A percentile compares a stretch with the other conserved stretches of the same genome.
Evolutionary conservation across 2,329 filamentous ascomycete genomes (phyloP).

Genomic region (Trichophyton schoenleinii): DNA sequence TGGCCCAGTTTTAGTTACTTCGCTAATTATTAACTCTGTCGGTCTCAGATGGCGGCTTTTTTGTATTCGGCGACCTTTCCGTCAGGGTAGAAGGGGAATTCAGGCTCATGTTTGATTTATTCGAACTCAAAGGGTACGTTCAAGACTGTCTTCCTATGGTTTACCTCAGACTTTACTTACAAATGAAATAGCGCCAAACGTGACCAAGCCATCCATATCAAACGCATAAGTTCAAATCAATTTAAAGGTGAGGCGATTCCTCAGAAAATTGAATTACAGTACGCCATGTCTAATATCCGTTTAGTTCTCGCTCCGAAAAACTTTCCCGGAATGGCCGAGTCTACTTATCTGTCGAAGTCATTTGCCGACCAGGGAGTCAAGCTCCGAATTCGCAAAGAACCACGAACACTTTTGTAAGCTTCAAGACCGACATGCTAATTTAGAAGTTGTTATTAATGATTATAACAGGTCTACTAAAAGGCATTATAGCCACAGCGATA

Average conservation of each 20-base stretch:
- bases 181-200: conserved; percentile 12
- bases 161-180: background rate
- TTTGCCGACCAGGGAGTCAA: conserved; percentile 83
- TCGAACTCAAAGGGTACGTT: conserved; percentile 53
- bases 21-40: background rate
- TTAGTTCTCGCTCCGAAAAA: conserved; percentile 45
- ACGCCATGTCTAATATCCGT: background rate
- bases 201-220: conserved; percentile 40
- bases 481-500: background rate
- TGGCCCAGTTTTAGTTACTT: background rate
- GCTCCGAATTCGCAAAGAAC: conserved; percentile 70
- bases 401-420: conserved; percentile 40
- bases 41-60: conserved; percentile 61
- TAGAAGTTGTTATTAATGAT: background rate
- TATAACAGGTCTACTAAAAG: background rate
- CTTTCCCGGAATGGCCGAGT: conserved; percentile 69
- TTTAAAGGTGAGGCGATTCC: conserved; percentile 49
- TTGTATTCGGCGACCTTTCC: conserved; percentile 82
- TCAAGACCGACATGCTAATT: background rate
- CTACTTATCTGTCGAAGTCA: conserved; percentile 64
- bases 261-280: background rate
- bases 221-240: conserved; percentile 47
- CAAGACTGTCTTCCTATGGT: background rate
- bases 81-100: conserved; percentile 62
- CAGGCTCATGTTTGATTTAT: conserved; percentile 63